Percentiles rank a stretch among this genome's conserved stretches.
phyloP scores from a whole-genome alignment of 73 alveolate species.

The Paramecium bursaria region DNA sequence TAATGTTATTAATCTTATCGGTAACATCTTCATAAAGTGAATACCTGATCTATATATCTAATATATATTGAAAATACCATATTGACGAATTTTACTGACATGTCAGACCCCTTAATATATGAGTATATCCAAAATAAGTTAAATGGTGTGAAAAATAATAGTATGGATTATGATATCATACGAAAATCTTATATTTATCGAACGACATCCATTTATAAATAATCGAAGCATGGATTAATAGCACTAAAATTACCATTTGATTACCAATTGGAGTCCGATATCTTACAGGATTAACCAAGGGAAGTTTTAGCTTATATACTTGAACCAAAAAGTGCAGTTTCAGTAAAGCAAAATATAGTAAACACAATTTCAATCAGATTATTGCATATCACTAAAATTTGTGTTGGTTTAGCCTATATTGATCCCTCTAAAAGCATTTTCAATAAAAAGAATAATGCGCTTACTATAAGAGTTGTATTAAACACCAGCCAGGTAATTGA shows the following conservation, averaged over 20 bases:
- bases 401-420: conserved; percentile 44
- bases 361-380: not conserved
- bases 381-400: not conserved
- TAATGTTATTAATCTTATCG: not conserved
- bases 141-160: conserved; percentile 28
- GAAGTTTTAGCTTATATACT: not conserved
- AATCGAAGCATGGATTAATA: not conserved
- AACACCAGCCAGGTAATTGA: conserved; percentile 11
- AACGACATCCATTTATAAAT: conserved; percentile 13
- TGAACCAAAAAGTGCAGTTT: conserved; percentile 18
- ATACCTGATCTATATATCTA: conserved; percentile 30
- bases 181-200: conserved; percentile 10
- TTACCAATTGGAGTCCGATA: not conserved
- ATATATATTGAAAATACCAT: too few relatives aligned
- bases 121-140: conserved; percentile 9
- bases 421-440: conserved; percentile 54
- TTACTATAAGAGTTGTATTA: not conserved
- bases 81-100: conserved; percentile 32
- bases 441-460: conserved; percentile 26
- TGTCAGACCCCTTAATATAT: conserved; percentile 35
- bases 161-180: not conserved
- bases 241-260: not conserved
- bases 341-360: not conserved
- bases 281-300: not conserved
- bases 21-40: conserved; percentile 28